phyloP scores from a whole-genome alignment of 2,329 filamentous ascomycete genomes.

The Ophiosphaerella narmari region DNA sequence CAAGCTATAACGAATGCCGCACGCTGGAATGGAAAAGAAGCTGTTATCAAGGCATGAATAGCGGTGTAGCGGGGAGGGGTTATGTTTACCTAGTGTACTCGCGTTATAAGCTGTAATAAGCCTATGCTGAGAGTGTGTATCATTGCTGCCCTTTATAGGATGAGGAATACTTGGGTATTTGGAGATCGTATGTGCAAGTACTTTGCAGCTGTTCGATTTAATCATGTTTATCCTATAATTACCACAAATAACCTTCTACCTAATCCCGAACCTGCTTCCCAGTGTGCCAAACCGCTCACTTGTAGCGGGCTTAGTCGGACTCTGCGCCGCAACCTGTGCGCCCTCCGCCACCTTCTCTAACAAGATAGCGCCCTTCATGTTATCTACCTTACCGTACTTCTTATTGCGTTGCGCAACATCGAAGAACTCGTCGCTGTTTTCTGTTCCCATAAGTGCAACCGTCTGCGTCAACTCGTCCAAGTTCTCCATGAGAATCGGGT shows the following conservation, averaged over 20 bases:
- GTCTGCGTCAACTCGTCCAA: constrained; percentile 94
- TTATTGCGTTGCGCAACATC: constrained; percentile 87
- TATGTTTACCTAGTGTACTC: no score
- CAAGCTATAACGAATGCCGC: no score
- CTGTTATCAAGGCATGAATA: no score
- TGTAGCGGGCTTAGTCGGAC: constrained; percentile 32
- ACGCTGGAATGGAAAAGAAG: no score
- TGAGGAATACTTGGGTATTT: no score
- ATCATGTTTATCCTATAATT: no score
- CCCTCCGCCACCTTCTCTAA: constrained; percentile 72
- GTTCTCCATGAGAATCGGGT: constrained; percentile 85
- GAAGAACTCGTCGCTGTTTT: constrained; percentile 96
- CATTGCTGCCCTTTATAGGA: no score
- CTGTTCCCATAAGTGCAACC: constrained; percentile 79
- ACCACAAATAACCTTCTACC: neutral
- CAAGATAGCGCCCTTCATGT: constrained; percentile 82
- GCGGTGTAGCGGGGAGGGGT: no score
- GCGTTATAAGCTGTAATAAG: no score
- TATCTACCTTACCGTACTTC: constrained; percentile 92
- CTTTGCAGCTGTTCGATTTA: no score
- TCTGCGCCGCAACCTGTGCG: constrained; percentile 41
- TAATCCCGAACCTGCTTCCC: constrained; percentile 41
- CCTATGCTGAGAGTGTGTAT: no score
- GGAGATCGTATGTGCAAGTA: no score
- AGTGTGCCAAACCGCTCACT: constrained; percentile 43